Percentiles rank a stretch among this genome's conserved stretches.
phyloP scores from a whole-genome alignment of 1,284 basidiomycete genomes.

The Amylostereum areolatum region DNA sequence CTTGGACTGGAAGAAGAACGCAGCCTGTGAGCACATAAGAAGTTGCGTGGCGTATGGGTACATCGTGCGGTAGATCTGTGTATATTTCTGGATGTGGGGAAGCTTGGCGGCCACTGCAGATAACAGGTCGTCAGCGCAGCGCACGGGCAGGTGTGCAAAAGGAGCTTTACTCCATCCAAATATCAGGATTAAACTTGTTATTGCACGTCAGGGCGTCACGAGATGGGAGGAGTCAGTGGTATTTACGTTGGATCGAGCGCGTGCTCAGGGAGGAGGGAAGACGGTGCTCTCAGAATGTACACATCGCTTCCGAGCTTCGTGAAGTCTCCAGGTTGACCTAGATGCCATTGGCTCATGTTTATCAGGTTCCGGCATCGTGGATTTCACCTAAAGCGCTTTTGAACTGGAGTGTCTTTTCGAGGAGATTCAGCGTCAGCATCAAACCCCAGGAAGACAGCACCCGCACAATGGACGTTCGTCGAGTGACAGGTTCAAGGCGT shows the following conservation, averaged over 20 bases:
- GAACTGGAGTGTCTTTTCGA: too few species aligned
- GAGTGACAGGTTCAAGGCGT: too few species aligned
- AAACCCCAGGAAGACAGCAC: too few species aligned
- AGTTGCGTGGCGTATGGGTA: conserved; percentile 46
- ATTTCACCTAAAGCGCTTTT: too few species aligned
- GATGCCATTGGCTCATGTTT: too few species aligned
- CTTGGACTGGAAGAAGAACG: conserved; percentile 32
- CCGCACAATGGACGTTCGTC: too few species aligned
- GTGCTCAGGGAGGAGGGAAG: neutral
- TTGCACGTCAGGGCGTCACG: neutral
- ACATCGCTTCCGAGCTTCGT: too few species aligned
- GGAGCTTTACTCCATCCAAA: conserved; percentile 45
- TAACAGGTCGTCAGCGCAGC: conserved; percentile 1
- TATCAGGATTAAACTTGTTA: conserved; percentile 34
- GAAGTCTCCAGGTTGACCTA: too few species aligned
- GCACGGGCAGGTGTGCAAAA: neutral
- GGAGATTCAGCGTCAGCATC: too few species aligned
- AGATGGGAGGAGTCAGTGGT: too few species aligned
- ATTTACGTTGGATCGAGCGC: conserved; percentile 3
- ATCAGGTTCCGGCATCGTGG: too few species aligned
- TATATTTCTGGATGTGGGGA: conserved; percentile 46
- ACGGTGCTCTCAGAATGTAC: neutral
- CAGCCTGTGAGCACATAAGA: conserved; percentile 34
- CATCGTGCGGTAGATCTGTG: conserved; percentile 34
- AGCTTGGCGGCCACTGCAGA: conserved; percentile 43